phyloP scores from a whole-genome alignment of 179 eudicot species.

The Beta macrorhiza region DNA sequence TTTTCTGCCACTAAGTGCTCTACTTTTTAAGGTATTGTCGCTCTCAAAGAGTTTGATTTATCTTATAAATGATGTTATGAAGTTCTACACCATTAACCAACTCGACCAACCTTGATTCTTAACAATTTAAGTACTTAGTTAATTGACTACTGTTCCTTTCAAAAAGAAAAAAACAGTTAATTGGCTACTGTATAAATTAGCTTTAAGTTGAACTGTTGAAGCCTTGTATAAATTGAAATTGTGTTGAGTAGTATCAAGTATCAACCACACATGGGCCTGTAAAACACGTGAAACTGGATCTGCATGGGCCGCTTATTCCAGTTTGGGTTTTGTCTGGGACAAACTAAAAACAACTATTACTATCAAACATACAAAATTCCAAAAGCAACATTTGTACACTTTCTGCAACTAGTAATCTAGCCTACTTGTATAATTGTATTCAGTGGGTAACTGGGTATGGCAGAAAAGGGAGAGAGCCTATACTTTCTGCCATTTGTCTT shows the following conservation, averaged over 20 bases:
- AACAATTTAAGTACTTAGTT: no score
- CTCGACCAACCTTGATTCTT: no score
- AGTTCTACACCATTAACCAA: no score
- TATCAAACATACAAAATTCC: constrained; percentile 1
- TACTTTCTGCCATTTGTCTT: no score
- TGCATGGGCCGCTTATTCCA: constrained; percentile 8
- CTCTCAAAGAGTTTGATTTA: background rate
- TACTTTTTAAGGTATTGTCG: constrained; percentile 12
- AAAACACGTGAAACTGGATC: constrained; percentile 18
- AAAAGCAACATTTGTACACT: background rate
- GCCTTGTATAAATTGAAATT: background rate
- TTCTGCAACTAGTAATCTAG: background rate
- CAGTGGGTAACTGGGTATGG: no score
- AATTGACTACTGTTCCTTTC: background rate
- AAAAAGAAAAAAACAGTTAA: background rate
- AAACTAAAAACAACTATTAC: background rate
- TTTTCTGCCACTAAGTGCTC: constrained; percentile 6
- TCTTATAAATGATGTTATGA: no score
- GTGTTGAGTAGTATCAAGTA: background rate
- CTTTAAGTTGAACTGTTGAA: background rate
- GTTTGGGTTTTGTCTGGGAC: constrained; percentile 3
- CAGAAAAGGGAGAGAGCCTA: no score
- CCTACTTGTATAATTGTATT: no score
- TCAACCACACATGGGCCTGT: constrained; percentile 10
- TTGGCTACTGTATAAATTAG: background rate